A percentile compares a stretch with the other conserved stretches of the same genome.
Conservation (phyloP, 306 rosid genomes). For the Phaseolus lunatus region DNA sequence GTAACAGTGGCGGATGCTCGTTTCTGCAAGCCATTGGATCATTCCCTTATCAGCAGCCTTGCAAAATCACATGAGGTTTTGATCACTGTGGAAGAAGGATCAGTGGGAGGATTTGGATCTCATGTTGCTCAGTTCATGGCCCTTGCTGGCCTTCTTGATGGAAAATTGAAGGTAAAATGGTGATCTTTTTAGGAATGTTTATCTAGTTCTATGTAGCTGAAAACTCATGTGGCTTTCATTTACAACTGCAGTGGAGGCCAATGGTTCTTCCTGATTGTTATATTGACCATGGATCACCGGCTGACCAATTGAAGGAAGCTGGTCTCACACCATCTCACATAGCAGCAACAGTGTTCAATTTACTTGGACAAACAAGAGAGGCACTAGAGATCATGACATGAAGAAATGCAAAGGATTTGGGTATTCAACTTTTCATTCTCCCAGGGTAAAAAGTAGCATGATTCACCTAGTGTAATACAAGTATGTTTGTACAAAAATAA, state of each 20-base stretch:
- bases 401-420: not conserved
- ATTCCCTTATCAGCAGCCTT: conserved; percentile 69
- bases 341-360: conserved; percentile 82
- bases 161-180: conserved; percentile 67
- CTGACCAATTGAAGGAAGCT: conserved; percentile 67
- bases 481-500: conserved; percentile 8
- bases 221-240: conserved; percentile 20
- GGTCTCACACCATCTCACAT: conserved; percentile 87
- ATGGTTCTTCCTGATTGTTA: conserved; percentile 85
- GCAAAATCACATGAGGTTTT: conserved; percentile 78
- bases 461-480: not conserved
- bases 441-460: conserved; percentile 40
- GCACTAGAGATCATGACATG: conserved; percentile 70
- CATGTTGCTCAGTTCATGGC: conserved; percentile 94
- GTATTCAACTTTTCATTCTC: not conserved
- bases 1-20: conserved; percentile 62
- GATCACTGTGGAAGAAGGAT: conserved; percentile 94
- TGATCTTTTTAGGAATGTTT: not conserved
- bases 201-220: conserved; percentile 1
- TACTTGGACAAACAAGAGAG: conserved; percentile 83
- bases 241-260: conserved; percentile 84
- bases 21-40: conserved; percentile 92
- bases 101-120: conserved; percentile 92
- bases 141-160: conserved; percentile 91
- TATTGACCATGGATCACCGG: conserved; percentile 79